Conservation (phyloP, 2,329 filamentous ascomycete species). For the Apiospora kogelbergensis region DNA sequence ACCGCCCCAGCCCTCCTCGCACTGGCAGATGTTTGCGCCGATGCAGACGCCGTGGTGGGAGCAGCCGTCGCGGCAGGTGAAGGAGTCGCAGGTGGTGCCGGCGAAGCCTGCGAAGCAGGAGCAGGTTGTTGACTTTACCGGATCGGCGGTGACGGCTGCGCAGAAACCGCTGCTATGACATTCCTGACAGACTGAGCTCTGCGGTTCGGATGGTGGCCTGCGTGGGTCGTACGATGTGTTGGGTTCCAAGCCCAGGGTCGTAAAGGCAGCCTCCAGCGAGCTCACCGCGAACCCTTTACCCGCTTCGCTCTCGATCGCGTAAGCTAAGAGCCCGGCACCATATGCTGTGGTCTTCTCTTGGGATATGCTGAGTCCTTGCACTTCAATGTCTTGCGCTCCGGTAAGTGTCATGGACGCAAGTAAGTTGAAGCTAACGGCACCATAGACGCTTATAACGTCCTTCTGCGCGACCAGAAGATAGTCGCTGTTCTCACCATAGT, state of each 20-base stretch:
- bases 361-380: slow-evolving; percentile 41
- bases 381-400: slow-evolving; percentile 41
- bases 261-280: slow-evolving; percentile 36
- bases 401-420: slow-evolving; percentile 37
- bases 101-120: slow-evolving; percentile 45
- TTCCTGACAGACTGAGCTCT: slow-evolving; percentile 30
- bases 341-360: slow-evolving; percentile 37
- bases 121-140: slow-evolving; percentile 24
- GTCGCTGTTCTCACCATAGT: slow-evolving; percentile 34
- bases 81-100: slow-evolving; percentile 33
- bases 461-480: slow-evolving; percentile 43
- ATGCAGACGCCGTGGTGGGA: slow-evolving; percentile 41
- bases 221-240: slow-evolving; percentile 41
- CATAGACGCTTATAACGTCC: slow-evolving; percentile 39
- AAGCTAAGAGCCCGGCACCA: slow-evolving; percentile 38
- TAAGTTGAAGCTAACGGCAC: slow-evolving; percentile 29
- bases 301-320: slow-evolving; percentile 40
- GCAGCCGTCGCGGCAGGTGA: slow-evolving; percentile 41
- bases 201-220: slow-evolving; percentile 19
- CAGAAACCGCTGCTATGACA: slow-evolving; percentile 41
- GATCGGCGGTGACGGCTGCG: slow-evolving; percentile 9
- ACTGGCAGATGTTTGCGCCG: slow-evolving; percentile 41
- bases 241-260: slow-evolving; percentile 30
- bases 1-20: slow-evolving; percentile 43
- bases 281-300: slow-evolving; percentile 39